These are phyloP conservation scores for Apocynum venetum DNA, from an alignment of 257 asterid genomes.

Conservation along the genomic window DNA sequence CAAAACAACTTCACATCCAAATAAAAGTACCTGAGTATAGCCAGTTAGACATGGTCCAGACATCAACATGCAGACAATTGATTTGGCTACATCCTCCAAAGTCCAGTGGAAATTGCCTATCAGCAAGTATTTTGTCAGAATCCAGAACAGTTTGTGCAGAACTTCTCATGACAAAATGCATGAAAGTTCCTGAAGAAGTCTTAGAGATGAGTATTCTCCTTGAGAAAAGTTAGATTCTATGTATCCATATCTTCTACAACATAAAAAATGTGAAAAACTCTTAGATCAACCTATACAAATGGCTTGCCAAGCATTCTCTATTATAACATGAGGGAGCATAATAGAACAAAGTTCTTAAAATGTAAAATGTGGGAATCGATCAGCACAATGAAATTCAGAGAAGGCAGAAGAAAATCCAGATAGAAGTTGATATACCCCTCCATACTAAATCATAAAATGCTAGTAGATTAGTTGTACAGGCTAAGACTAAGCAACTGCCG, in stretches of 20 bases:
- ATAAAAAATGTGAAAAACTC: background rate
- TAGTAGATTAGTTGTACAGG: background rate
- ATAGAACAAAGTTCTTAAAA: background rate
- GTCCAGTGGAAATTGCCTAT: conserved; percentile 92
- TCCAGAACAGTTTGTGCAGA: background rate
- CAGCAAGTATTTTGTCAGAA: conserved; percentile 6
- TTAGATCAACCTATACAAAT: background rate
- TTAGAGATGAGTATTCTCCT: background rate
- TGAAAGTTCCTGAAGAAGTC: background rate
- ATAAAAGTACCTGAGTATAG: conserved; percentile 71
- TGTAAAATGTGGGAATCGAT: background rate
- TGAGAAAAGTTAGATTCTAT: background rate
- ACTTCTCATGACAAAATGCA: background rate
- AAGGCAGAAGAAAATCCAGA: background rate
- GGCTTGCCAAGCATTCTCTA: background rate
- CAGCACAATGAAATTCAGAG: background rate
- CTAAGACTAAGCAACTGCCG: background rate
- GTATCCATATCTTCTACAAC: background rate
- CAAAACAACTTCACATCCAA: background rate
- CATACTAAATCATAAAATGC: background rate
- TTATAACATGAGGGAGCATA: background rate
- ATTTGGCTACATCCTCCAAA: conserved; percentile 77
- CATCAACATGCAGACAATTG: conserved; percentile 86
- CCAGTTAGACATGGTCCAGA: conserved; percentile 97
- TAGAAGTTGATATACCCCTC: background rate